These are phyloP conservation scores for Amoeboaphelidium protococcarum DNA, from an alignment of 371 early-diverging fungal species.

Conservation along the genomic window DNA sequence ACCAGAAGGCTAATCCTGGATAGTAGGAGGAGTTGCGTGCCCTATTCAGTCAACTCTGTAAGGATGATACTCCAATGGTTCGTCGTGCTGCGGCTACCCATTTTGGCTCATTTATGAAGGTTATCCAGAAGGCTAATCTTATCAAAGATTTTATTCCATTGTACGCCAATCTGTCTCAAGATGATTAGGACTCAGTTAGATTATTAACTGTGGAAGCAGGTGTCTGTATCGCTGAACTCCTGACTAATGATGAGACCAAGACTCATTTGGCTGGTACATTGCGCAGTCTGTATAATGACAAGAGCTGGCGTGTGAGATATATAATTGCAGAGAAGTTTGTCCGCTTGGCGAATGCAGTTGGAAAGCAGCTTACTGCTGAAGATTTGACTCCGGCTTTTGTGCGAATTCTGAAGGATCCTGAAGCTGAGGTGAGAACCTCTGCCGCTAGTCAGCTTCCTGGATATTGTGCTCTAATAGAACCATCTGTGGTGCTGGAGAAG, in stretches of 20 bases:
- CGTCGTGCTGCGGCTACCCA: conserved; percentile 79
- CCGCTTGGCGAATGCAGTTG: conserved; percentile 51
- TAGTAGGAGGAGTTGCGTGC: conserved; percentile 55
- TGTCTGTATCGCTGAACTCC: conserved; percentile 57
- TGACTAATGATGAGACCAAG: conserved; percentile 44
- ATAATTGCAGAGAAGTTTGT: conserved; percentile 92
- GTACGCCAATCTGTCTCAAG: conserved; percentile 45
- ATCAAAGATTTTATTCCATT: conserved; percentile 43
- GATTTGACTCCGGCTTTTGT: conserved; percentile 47
- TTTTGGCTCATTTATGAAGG: conserved; percentile 34
- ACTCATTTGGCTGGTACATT: conserved; percentile 40
- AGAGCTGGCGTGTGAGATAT: conserved; percentile 91
- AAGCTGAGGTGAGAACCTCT: conserved; percentile 90
- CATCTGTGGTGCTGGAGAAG: conserved; percentile 39
- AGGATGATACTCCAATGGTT: conserved; percentile 94
- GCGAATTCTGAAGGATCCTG: conserved; percentile 60
- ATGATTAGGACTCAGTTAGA: conserved; percentile 88
- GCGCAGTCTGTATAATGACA: conserved; percentile 51
- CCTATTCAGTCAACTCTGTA: conserved; percentile 34
- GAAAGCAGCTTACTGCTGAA: conserved; percentile 36
- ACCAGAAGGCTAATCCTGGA: conserved; percentile 31
- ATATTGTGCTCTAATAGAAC: conserved; percentile 50
- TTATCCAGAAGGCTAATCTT: conserved; percentile 38
- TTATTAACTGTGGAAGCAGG: conserved; percentile 72
- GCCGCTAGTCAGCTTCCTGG: conserved; percentile 66